Evolutionary conservation across 768 basidiomycete species (phyloP).

Genomic region (Hemileccinum impolitum): DNA sequence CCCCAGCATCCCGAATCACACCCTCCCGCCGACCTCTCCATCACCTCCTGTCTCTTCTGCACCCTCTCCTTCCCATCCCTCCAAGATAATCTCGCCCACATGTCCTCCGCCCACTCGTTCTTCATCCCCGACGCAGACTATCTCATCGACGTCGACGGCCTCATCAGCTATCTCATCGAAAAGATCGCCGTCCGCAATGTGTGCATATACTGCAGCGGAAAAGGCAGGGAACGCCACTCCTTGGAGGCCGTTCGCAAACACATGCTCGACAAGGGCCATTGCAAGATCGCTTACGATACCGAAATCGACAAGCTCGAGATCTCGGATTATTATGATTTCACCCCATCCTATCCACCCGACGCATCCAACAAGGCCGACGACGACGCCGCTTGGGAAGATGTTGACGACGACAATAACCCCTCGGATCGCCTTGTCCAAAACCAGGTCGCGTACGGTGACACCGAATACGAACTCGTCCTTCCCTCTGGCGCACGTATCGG

Average conservation of each 20-base stretch:
- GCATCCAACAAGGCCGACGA: slow-evolving; percentile 26
- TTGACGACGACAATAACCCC: slow-evolving; percentile 36
- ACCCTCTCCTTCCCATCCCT: slow-evolving; percentile 45
- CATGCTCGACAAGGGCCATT: slow-evolving; percentile 95
- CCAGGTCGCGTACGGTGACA: slow-evolving; percentile 74
- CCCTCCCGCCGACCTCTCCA: slow-evolving; percentile 36
- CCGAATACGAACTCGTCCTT: slow-evolving; percentile 82
- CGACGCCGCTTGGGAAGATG: slow-evolving; percentile 38
- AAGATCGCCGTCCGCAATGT: slow-evolving; percentile 92
- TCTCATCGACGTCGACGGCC: slow-evolving; percentile 77
- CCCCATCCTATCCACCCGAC: slow-evolving; percentile 63
- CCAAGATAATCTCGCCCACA: slow-evolving; percentile 75
- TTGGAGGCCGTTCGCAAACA: slow-evolving; percentile 90
- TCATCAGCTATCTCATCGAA: slow-evolving; percentile 84
- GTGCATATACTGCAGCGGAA: slow-evolving; percentile 88
- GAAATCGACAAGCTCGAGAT: slow-evolving; percentile 80
- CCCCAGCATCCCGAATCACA: background rate
- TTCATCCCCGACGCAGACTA: slow-evolving; percentile 94
- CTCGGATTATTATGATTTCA: slow-evolving; percentile 93
- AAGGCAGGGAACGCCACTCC: slow-evolving; percentile 75
- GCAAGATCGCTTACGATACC: slow-evolving; percentile 89
- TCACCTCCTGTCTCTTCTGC: slow-evolving; percentile 87
- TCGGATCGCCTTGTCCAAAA: slow-evolving; percentile 38
- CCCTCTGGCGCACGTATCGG: slow-evolving; percentile 92
- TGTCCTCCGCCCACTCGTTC: slow-evolving; percentile 87